phyloP scores from a whole-genome alignment of 768 basidiomycete genomes.

The Suillus bovinus region DNA sequence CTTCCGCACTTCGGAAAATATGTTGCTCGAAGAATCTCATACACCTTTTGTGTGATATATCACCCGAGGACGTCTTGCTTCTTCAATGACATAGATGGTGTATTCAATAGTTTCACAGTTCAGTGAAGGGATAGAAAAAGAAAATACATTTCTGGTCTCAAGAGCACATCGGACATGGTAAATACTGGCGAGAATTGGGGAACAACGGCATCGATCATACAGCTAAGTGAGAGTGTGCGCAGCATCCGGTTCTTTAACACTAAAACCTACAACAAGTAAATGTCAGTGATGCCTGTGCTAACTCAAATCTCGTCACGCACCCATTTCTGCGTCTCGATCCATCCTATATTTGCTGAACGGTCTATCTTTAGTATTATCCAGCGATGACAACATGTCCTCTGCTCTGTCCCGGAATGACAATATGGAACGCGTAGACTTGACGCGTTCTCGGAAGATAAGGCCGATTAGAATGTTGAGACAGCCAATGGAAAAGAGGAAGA shows the following conservation, averaged over 20 bases:
- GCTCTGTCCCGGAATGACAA: constrained; percentile 62
- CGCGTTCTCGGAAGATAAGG: constrained; percentile 72
- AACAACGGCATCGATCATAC: too few relatives aligned
- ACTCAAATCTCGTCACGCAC: constrained; percentile 33
- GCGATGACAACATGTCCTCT: constrained; percentile 57
- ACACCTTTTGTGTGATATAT: constrained; percentile 21
- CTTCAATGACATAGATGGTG: not conserved
- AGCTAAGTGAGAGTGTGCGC: constrained; percentile 44
- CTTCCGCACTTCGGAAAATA: constrained; percentile 15
- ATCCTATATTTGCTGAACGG: constrained; percentile 77
- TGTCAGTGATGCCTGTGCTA: constrained; percentile 10
- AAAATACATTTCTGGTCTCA: not conserved
- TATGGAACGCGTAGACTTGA: constrained; percentile 66
- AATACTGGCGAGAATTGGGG: not conserved
- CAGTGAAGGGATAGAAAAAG: not conserved
- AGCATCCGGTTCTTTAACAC: constrained; percentile 59
- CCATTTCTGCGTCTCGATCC: constrained; percentile 70
- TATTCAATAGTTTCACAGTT: not conserved
- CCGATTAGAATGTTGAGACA: constrained; percentile 83
- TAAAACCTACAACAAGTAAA: constrained; percentile 42
- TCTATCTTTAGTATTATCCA: constrained; percentile 18
- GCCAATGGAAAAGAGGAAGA: constrained; percentile 81
- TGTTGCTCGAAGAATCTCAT: constrained; percentile 24
- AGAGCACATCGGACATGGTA: not conserved
- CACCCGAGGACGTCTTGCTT: not conserved